A percentile compares a stretch with the other conserved stretches of the same genome.
Conservation (phyloP, 2,329 filamentous ascomycete species). For the Orbilia ellipsospora region DNA sequence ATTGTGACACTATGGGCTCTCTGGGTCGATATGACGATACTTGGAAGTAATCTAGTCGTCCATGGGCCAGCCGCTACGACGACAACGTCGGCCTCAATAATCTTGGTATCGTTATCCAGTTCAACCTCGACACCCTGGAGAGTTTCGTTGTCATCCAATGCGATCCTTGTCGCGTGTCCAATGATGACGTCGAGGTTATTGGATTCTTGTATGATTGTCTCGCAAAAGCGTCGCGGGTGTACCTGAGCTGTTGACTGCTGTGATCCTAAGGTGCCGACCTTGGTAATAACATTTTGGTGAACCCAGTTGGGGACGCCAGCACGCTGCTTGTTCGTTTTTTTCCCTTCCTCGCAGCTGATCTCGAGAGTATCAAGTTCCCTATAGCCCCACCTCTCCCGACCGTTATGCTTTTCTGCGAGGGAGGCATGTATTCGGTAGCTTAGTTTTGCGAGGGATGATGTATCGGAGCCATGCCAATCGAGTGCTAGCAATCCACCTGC, state of each 20-base stretch:
- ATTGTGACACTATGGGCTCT: slow-evolving; percentile 75
- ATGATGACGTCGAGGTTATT: slow-evolving; percentile 26
- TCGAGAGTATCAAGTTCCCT: slow-evolving; percentile 48
- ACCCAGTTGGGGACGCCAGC: slow-evolving; percentile 36
- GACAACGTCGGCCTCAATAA: slow-evolving; percentile 61
- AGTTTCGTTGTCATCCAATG: slow-evolving; percentile 12
- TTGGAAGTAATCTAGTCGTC: slow-evolving; percentile 71
- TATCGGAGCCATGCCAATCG: slow-evolving; percentile 54
- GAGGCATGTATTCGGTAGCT: slow-evolving; percentile 86
- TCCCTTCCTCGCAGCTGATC: slow-evolving; percentile 35
- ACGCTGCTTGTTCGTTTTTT: not conserved
- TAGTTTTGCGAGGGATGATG: slow-evolving; percentile 77
- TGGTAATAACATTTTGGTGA: slow-evolving; percentile 8
- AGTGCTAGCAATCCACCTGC: slow-evolving; percentile 85
- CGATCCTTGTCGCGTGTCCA: slow-evolving; percentile 29
- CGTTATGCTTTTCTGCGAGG: slow-evolving; percentile 84
- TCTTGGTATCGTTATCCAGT: slow-evolving; percentile 65
- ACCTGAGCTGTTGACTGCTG: slow-evolving; percentile 79
- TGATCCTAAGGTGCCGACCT: slow-evolving; percentile 26
- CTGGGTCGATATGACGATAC: slow-evolving; percentile 66
- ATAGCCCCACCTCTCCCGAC: slow-evolving; percentile 86
- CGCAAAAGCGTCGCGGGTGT: slow-evolving; percentile 70
- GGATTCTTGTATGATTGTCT: slow-evolving; percentile 64
- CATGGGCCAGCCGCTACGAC: slow-evolving; percentile 70
- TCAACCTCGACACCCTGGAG: slow-evolving; percentile 30